These are phyloP conservation scores for Verbena officinalis DNA, from an alignment of 257 asterid species.

Conservation along the genomic window DNA sequence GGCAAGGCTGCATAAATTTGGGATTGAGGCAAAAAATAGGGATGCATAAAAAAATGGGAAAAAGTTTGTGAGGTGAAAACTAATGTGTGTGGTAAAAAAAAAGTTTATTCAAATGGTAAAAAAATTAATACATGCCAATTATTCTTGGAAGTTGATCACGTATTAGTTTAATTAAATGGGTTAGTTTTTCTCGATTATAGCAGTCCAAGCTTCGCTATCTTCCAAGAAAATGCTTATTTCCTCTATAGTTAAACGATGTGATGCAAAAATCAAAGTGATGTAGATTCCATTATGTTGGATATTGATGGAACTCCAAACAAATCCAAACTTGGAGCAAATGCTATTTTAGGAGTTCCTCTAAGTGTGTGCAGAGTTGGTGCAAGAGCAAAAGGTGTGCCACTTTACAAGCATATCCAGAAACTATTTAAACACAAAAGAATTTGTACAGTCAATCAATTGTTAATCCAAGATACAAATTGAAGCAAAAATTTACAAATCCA, in stretches of 20 bases:
- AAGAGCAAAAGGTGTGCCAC: conserved; percentile 84
- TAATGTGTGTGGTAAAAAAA: no score
- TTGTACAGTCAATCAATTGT: no score
- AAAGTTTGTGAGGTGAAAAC: no score
- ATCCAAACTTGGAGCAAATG: conserved; percentile 95
- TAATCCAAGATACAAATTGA: no score
- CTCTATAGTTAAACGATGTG: neutral
- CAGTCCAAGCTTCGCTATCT: neutral
- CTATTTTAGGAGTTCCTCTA: conserved; percentile 94
- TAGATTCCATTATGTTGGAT: conserved; percentile 85
- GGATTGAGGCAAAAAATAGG: no score
- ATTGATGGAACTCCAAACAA: conserved; percentile 94
- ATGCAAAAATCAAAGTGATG: conserved; percentile 74
- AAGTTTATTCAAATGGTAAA: no score
- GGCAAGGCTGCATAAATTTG: no score
- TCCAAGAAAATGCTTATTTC: neutral
- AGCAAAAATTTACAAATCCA: no score
- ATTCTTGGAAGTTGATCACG: neutral
- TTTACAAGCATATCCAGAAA: conserved; percentile 91
- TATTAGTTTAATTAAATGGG: neutral
- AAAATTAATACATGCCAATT: no score
- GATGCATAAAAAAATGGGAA: no score
- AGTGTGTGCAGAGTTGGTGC: conserved; percentile 98
- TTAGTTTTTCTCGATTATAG: neutral
- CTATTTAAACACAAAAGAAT: conserved; percentile 78